Percentiles rank a stretch among this genome's conserved stretches.
Evolutionary conservation across 1,284 basidiomycete species (phyloP).

Genomic region (Malassezia psittaci): DNA sequence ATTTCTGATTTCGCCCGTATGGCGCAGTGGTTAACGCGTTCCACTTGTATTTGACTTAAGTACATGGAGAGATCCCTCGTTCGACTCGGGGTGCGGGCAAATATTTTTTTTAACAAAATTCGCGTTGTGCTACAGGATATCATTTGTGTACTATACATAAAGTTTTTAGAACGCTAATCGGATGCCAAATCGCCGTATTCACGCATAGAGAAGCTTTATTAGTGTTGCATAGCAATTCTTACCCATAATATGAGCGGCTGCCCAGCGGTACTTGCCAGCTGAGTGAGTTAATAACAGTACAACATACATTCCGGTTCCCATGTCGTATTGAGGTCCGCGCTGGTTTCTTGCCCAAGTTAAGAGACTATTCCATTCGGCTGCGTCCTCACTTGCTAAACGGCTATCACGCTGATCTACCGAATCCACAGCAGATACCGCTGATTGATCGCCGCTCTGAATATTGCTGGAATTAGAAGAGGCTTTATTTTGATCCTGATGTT

Average conservation of each 20-base stretch:
- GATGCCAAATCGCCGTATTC: neutral
- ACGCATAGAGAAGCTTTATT: conserved; percentile 6
- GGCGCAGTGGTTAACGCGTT: conserved; percentile 23
- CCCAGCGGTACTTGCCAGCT: conserved; percentile 17
- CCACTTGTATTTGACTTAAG: conserved; percentile 17
- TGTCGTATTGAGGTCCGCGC: conserved; percentile 21
- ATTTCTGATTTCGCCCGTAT: conserved; percentile 16
- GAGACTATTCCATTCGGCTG: conserved; percentile 21
- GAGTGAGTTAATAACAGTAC: neutral
- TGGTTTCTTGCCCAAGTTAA: conserved; percentile 16
- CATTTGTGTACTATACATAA: neutral
- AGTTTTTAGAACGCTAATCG: neutral
- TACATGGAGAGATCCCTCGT: conserved; percentile 23
- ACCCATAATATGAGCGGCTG: conserved; percentile 8
- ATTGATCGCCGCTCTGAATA: too few relatives aligned
- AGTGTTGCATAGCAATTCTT: neutral
- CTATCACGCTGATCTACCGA: neutral
- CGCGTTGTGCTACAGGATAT: too few relatives aligned
- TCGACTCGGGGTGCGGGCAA: conserved; percentile 23
- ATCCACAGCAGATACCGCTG: too few relatives aligned
- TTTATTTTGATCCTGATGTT: too few relatives aligned
- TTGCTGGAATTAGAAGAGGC: too few relatives aligned
- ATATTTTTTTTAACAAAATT: conserved; percentile 5
- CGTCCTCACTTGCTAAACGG: conserved; percentile 5
- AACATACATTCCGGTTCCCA: conserved; percentile 21